Conservation (phyloP, 2,329 filamentous ascomycete genomes). For the Aureobasidium sp. region DNA sequence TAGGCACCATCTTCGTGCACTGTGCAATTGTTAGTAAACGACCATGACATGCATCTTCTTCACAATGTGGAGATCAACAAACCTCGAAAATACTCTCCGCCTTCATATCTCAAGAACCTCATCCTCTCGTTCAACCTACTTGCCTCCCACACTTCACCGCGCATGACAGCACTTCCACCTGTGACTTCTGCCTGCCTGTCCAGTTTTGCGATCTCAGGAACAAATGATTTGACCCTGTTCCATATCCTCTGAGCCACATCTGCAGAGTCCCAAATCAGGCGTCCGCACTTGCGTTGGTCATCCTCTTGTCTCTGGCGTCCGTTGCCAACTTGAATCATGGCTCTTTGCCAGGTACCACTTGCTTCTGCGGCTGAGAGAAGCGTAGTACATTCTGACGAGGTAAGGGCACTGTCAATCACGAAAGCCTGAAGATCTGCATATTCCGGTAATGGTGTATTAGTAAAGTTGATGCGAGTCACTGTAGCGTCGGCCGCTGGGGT, state of each 20-base stretch:
- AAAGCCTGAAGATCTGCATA: constrained; percentile 50
- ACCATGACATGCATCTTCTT: no score
- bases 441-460: constrained; percentile 39
- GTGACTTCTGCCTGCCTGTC: constrained; percentile 33
- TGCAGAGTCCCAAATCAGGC: constrained; percentile 65
- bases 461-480: constrained; percentile 46
- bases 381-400: constrained; percentile 51
- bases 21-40: constrained; percentile 7
- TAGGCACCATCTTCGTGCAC: constrained; percentile 63
- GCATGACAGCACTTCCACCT: constrained; percentile 30
- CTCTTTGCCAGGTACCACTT: constrained; percentile 51
- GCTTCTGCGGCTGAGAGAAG: constrained; percentile 46
- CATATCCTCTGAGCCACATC: constrained; percentile 22
- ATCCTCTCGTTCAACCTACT: constrained; percentile 60
- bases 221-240: not conserved
- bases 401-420: constrained; percentile 56
- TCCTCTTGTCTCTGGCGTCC: constrained; percentile 51
- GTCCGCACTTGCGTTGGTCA: constrained; percentile 59
- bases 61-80: constrained; percentile 5
- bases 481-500: constrained; percentile 25
- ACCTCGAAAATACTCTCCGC: constrained; percentile 63
- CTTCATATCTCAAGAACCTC: constrained; percentile 63
- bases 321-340: constrained; percentile 57
- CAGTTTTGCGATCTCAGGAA: constrained; percentile 34
- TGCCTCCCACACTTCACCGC: constrained; percentile 34